phyloP scores from a whole-genome alignment of 257 asterid genomes.

The Solanum okadae region DNA sequence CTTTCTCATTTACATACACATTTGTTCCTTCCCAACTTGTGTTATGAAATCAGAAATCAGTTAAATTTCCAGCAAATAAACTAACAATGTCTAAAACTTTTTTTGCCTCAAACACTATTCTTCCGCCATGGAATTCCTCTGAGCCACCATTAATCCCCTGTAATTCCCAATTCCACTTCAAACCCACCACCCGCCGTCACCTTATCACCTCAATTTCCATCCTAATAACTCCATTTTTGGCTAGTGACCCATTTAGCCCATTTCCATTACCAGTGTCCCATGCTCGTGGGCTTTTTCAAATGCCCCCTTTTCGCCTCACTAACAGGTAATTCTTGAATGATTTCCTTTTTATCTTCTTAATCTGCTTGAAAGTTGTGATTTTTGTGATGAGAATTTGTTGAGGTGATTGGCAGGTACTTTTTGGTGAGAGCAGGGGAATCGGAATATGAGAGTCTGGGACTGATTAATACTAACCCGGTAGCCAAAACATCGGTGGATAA shows the following conservation, averaged over 20 bases:
- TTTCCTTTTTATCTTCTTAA: not conserved
- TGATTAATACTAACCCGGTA: conserved; percentile 93
- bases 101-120: conserved; percentile 6
- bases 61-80: not conserved
- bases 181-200: conserved; percentile 44
- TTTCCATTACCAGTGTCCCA: conserved; percentile 30
- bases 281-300: conserved; percentile 95
- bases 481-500: conserved; percentile 83
- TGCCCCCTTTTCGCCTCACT: conserved; percentile 83
- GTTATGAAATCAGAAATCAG: conserved; percentile 1
- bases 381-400: not conserved
- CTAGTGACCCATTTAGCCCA: conserved; percentile 14
- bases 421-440: conserved; percentile 97
- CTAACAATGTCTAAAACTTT: conserved; percentile 7
- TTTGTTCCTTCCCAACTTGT: not conserved
- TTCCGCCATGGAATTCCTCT: not conserved
- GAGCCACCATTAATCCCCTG: not conserved
- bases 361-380: not conserved
- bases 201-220: conserved; percentile 43
- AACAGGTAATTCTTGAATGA: conserved; percentile 37
- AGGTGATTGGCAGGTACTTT: conserved; percentile 46
- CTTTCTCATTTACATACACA: not conserved
- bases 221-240: conserved; percentile 32
- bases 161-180: not conserved
- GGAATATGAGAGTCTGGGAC: conserved; percentile 65